Evolutionary conservation across 352 stramenopile species (phyloP), one percentile per base, ranked within the genome.

Genomic region (Pythium myriotylum): DNA sequence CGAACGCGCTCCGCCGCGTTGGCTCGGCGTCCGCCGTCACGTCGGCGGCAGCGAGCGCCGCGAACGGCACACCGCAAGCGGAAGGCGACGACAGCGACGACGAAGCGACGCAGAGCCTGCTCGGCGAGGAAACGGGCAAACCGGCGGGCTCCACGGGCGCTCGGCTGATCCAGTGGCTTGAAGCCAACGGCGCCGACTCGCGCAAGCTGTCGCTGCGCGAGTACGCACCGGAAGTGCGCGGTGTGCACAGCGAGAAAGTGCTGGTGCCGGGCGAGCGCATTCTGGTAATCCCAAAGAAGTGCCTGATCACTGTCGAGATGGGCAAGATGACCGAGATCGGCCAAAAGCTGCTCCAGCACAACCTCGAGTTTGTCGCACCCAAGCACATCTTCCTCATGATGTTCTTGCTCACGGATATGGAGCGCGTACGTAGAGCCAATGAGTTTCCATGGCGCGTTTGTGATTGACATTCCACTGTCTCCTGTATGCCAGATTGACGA

Each of bases 341-440:
- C 16, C 88, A 95, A 50, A 89, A 95, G 56, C 90, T 99, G 53
- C 72, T 99, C 23, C 70, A 87, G 17, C 84, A 86, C 27, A 95
- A 97, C 60, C 68, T 99, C 23, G 92, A 99, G 68, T 92, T 99
- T 46, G 97, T 99, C 65, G 97, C 97, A 22, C 96, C 97, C 55
- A 99, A 99, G 79, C 97, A 99, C 78, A 99, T 99, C 55, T 99
- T 98, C 73, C 87, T 99, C 52, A 99, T 99, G 94, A 92, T 99
- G 65, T 99, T 98, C 74, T 71, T 99, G 29, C 81, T 99, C 13
- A 98, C 92, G 59, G 97, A 99, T 76, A 95, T 96, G 73, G 95
- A 98, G 68, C 74, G 96, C 45, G 68, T 88, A 67, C 58, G 74
- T 79, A 33, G 20, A n/a, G 8, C 5, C 9, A 3, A 4, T 59